Percentiles rank a stretch among this genome's conserved stretches.
These are phyloP conservation scores for Lactarius sp. DNA, from an alignment of 768 basidiomycete genomes.

Conservation along the genomic window DNA sequence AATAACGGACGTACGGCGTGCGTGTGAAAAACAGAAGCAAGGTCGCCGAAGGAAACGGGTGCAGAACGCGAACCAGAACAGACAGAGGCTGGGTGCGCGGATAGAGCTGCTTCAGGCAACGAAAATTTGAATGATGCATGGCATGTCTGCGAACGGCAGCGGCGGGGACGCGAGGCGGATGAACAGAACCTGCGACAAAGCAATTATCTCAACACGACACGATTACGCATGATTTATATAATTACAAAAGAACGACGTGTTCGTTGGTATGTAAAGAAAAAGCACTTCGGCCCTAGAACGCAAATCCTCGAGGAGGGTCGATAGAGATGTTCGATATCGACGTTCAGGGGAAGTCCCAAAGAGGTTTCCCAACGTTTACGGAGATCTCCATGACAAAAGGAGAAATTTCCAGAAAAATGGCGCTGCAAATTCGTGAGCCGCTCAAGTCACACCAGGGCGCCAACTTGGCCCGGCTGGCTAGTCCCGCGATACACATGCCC, in stretches of 20 bases:
- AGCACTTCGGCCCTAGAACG: slow-evolving; percentile 1
- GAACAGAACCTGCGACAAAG: neutral
- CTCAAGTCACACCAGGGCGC: neutral
- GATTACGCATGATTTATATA: neutral
- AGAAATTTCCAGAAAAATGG: neutral
- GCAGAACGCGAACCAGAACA: neutral
- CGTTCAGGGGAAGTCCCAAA: neutral
- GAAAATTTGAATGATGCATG: neutral
- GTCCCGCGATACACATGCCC: neutral
- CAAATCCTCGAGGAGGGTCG: slow-evolving; percentile 3
- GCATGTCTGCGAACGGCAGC: neutral
- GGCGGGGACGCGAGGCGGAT: neutral
- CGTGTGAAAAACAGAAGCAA: neutral
- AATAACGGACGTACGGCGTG: neutral
- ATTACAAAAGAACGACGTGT: neutral
- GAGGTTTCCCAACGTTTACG: neutral
- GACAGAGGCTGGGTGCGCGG: neutral
- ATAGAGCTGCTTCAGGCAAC: neutral
- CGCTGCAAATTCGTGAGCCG: neutral
- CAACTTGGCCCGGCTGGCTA: neutral
- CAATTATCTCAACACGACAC: neutral
- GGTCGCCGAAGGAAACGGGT: neutral
- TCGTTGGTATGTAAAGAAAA: neutral
- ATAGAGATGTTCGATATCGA: neutral
- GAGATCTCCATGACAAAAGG: neutral